These are phyloP conservation scores for Wilhelminamyces savonicus DNA, from an alignment of 805 yeast genomes.

Conservation along the genomic window DNA sequence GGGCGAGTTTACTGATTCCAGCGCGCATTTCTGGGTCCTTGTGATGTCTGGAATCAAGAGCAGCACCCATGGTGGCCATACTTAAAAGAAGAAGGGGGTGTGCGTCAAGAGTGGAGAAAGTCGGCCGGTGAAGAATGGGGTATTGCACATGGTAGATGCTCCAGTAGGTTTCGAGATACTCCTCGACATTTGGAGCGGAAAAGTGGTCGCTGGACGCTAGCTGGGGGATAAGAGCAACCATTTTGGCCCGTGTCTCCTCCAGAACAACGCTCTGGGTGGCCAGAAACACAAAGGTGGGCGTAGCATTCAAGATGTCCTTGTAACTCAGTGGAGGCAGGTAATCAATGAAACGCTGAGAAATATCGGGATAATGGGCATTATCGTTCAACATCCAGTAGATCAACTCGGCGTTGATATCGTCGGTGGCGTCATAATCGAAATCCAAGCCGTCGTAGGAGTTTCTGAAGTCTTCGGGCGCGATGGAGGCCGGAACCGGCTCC, in stretches of 20 bases:
- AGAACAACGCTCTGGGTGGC: background rate
- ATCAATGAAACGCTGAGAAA: too few relatives aligned
- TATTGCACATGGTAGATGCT: slow-evolving; percentile 2
- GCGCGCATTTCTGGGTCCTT: background rate
- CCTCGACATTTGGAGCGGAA: background rate
- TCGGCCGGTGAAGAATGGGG: slow-evolving; percentile 2
- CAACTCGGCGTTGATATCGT: slow-evolving; percentile 1
- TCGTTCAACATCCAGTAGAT: slow-evolving; percentile 2
- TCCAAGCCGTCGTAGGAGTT: too few relatives aligned
- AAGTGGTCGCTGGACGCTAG: background rate
- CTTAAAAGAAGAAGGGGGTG: slow-evolving; percentile 2
- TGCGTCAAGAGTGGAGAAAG: slow-evolving; percentile 1
- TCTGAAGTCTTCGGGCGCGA: background rate
- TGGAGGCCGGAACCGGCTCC: too few relatives aligned
- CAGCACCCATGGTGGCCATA: slow-evolving; percentile 3
- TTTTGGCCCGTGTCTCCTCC: background rate
- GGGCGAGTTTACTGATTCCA: slow-evolving; percentile 1
- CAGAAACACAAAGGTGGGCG: slow-evolving; percentile 1
- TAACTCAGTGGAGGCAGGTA: background rate
- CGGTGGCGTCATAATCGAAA: too few relatives aligned
- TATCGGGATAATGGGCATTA: too few relatives aligned
- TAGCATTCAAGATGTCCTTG: slow-evolving; percentile 1
- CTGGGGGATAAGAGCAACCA: background rate
- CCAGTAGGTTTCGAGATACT: slow-evolving; percentile 2
- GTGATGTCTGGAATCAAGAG: background rate